phyloP scores from a whole-genome alignment of 2,329 filamentous ascomycete genomes.

The Fusarium graminum region DNA sequence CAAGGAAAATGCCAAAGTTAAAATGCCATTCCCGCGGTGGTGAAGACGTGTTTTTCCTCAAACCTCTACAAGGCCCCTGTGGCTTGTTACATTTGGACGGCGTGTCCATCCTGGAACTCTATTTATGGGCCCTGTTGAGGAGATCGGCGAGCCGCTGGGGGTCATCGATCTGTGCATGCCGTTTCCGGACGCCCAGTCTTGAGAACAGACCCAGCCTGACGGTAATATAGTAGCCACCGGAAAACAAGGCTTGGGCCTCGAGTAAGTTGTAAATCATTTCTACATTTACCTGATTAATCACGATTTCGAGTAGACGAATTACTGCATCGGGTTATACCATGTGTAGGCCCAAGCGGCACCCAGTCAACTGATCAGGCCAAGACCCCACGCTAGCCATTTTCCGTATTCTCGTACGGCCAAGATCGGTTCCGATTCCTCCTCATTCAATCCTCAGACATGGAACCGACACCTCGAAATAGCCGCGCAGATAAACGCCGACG shows the following conservation, averaged over 20 bases:
- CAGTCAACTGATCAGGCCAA: not conserved
- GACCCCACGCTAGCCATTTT: constrained; percentile 31
- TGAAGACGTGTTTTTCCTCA: not conserved
- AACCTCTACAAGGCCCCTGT: not conserved
- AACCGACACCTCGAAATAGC: constrained; percentile 6
- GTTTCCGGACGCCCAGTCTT: not conserved
- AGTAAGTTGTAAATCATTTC: too few relatives aligned
- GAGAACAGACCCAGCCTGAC: too few relatives aligned
- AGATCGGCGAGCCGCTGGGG: too few relatives aligned
- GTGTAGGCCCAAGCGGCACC: not conserved
- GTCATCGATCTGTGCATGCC: too few relatives aligned
- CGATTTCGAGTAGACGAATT: too few relatives aligned
- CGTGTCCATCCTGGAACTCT: not conserved
- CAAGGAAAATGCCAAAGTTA: not conserved
- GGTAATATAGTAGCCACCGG: too few relatives aligned
- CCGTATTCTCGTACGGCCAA: not conserved
- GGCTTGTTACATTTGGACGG: not conserved
- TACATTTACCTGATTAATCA: too few relatives aligned
- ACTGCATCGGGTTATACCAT: not conserved
- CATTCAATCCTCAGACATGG: constrained; percentile 18
- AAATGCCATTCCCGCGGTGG: not conserved
- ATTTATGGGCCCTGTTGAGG: not conserved
- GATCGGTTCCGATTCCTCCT: constrained; percentile 41
- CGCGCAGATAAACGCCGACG: constrained; percentile 47
- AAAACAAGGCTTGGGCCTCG: too few relatives aligned